A percentile compares a stretch with the other conserved stretches of the same genome.
Evolutionary conservation across 73 alveolate species (phyloP).

Genomic region (Durusdinium trenchii): DNA sequence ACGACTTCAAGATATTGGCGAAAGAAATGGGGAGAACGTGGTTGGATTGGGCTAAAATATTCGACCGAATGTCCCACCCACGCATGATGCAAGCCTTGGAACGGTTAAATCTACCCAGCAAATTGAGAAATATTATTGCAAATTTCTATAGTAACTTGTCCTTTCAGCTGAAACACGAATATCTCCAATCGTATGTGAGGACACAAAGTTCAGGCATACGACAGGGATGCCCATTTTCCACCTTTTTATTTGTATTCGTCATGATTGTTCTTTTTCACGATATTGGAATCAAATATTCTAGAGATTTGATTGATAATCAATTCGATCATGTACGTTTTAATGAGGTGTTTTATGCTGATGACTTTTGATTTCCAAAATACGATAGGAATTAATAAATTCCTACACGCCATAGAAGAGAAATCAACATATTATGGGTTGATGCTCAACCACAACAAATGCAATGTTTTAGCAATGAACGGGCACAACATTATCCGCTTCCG

Average conservation of each 20-base stretch:
- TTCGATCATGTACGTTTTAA: neutral
- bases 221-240: constrained; percentile 36
- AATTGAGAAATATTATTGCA: neutral
- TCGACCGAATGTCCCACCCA: neutral
- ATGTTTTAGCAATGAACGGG: neutral
- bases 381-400: neutral
- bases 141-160: neutral
- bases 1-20: neutral
- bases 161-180: neutral
- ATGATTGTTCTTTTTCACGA: neutral
- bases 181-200: neutral
- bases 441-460: neutral
- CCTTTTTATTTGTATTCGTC: neutral
- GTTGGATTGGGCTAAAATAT: constrained; percentile 38
- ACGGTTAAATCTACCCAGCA: neutral
- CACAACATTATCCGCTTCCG: neutral
- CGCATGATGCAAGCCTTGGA: neutral
- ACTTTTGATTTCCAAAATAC: neutral
- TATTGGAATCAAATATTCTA: neutral
- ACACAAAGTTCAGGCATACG: neutral
- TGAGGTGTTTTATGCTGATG: neutral
- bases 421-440: neutral
- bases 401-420: neutral
- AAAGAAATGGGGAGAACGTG: neutral
- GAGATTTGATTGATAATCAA: neutral